A percentile compares a stretch with the other conserved stretches of the same genome.
Evolutionary conservation across 208 protist genomes (phyloP).

Genomic region (Acanthamoeba healyi): DNA sequence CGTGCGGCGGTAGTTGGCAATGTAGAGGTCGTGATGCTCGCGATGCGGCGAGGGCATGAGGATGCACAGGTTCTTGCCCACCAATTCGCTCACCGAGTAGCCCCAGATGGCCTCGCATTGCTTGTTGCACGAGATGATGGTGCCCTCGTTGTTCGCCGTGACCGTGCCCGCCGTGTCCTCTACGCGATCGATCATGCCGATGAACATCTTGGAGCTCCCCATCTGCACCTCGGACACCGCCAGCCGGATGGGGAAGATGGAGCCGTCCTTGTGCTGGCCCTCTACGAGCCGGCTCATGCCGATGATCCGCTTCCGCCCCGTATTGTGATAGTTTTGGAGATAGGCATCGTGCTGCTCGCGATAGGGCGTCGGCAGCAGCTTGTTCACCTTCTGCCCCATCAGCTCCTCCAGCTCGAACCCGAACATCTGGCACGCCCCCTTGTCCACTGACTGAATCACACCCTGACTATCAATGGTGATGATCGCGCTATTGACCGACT

Average conservation of each 20-base stretch:
- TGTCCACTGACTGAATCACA: conserved; percentile 54
- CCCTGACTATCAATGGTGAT: conserved; percentile 47
- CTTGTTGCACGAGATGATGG: conserved; percentile 74
- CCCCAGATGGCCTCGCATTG: conserved; percentile 75
- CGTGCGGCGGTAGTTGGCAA: conserved; percentile 72
- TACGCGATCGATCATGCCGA: conserved; percentile 37
- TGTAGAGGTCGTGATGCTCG: conserved; percentile 65
- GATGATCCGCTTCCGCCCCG: conserved; percentile 55
- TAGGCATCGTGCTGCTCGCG: conserved; percentile 73
- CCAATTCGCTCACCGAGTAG: conserved; percentile 66
- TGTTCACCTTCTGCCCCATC: conserved; percentile 74
- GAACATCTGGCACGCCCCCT: conserved; percentile 65
- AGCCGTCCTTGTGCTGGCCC: conserved; percentile 69
- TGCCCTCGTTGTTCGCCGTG: conserved; percentile 68
- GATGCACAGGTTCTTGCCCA: conserved; percentile 71
- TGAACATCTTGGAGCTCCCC: conserved; percentile 11
- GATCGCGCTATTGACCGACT: conserved; percentile 67
- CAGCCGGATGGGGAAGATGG: conserved; percentile 61
- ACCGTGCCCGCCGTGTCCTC: conserved; percentile 71
- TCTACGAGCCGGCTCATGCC: conserved; percentile 38
- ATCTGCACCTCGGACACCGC: conserved; percentile 48
- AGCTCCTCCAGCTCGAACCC: conserved; percentile 66
- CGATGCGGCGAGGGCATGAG: conserved; percentile 74
- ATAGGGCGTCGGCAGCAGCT: conserved; percentile 66
- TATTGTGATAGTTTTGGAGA: conserved; percentile 55